Conservation (phyloP, 352 stramenopile genomes). For the Phytophthora podocarpi region DNA sequence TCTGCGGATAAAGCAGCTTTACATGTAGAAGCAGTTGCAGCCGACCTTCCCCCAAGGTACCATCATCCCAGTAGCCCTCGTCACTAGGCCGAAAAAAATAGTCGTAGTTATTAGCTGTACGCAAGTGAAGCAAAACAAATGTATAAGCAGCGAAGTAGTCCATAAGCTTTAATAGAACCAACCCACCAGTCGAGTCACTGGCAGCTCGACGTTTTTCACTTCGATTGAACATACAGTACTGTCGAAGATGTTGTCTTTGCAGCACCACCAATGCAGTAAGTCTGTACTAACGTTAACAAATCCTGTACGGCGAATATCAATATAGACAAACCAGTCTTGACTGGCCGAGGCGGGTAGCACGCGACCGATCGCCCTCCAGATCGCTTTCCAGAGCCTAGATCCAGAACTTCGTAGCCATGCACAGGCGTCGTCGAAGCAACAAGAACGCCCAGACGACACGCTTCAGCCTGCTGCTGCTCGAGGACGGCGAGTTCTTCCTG, state of each 20-base stretch:
- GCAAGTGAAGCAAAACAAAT: constrained; percentile 9
- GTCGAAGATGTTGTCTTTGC: no score
- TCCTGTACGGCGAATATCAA: no score
- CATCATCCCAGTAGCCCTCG: neutral
- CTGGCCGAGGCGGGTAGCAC: neutral
- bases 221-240: no score
- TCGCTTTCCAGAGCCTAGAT: neutral
- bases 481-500: constrained; percentile 93
- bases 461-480: constrained; percentile 91
- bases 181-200: constrained; percentile 5
- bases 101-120: constrained; percentile 12
- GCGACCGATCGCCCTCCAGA: neutral
- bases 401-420: constrained; percentile 13
- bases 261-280: no score
- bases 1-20: constrained; percentile 21
- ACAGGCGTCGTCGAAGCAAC: constrained; percentile 28
- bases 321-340: neutral
- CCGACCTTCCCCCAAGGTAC: constrained; percentile 21
- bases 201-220: constrained; percentile 23
- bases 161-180: neutral
- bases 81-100: neutral
- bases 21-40: neutral
- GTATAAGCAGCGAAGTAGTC: constrained; percentile 10
- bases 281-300: no score
- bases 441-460: constrained; percentile 56